Evolutionary conservation across 495 filamentous ascomycete species (phyloP).

Genomic region (Podospora sp.): DNA sequence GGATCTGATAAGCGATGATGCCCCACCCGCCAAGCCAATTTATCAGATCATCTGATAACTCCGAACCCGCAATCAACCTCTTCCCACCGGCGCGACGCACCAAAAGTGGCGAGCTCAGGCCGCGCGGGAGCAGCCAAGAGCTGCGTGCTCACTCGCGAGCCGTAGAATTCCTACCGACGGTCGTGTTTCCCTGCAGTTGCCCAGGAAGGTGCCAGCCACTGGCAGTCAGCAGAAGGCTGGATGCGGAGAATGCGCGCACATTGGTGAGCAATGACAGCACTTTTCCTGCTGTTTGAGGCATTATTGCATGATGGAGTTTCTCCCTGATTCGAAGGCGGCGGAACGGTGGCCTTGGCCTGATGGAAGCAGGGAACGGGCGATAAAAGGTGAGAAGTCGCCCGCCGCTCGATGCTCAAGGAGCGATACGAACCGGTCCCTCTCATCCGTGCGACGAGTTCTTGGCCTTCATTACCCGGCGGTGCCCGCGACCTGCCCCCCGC

Average conservation of each 20-base stretch:
- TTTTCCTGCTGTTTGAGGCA: background rate
- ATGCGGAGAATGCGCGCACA: background rate
- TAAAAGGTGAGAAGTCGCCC: slow-evolving; percentile 2
- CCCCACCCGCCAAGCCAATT: slow-evolving; percentile 25
- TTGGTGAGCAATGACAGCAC: background rate
- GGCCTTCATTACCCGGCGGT: background rate
- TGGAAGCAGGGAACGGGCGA: background rate
- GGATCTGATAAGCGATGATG: slow-evolving; percentile 11
- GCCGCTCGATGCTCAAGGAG: too few species aligned
- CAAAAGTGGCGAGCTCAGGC: background rate
- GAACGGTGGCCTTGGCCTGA: background rate
- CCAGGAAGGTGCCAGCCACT: background rate
- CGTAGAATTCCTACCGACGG: background rate
- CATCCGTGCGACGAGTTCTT: background rate
- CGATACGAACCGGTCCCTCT: background rate
- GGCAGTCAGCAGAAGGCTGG: background rate
- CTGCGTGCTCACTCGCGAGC: background rate
- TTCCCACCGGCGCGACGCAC: background rate
- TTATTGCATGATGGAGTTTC: background rate
- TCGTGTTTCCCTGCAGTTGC: background rate
- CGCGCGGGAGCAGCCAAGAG: background rate
- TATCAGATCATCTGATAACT: slow-evolving; percentile 35
- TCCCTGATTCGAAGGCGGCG: background rate
- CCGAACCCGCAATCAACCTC: background rate
- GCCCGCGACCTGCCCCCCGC: background rate